Evolutionary conservation across 306 rosid genomes (phyloP).

Genomic region (Prunus davidiana): DNA sequence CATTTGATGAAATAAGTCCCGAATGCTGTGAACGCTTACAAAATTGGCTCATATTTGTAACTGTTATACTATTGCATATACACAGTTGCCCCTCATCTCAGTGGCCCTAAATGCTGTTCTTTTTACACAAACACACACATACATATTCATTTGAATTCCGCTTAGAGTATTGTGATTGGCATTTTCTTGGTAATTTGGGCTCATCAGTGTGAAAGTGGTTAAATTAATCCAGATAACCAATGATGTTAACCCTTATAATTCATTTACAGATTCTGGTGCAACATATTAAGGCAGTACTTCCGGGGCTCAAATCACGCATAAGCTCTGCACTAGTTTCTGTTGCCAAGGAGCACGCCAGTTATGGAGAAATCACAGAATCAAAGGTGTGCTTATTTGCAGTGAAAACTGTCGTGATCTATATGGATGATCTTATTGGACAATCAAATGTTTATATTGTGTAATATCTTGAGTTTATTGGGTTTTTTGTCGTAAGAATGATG

Average conservation of each 20-base stretch:
- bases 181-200: background rate
- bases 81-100: background rate
- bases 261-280: slow-evolving; percentile 78
- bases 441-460: background rate
- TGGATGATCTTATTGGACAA: slow-evolving; percentile 1
- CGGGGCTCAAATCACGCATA: slow-evolving; percentile 89
- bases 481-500: background rate
- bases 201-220: background rate
- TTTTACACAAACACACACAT: background rate
- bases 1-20: slow-evolving; percentile 12
- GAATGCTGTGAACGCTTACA: background rate
- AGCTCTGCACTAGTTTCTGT: slow-evolving; percentile 74
- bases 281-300: slow-evolving; percentile 84
- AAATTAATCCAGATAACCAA: background rate
- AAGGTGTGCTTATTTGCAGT: slow-evolving; percentile 48
- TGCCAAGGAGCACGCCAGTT: slow-evolving; percentile 96
- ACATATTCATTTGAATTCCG: background rate
- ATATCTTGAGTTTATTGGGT: background rate
- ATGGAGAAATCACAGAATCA: slow-evolving; percentile 91
- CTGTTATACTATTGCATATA: background rate
- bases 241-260: slow-evolving; percentile 10
- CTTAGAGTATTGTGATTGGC: background rate
- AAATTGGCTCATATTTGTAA: background rate
- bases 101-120: background rate
- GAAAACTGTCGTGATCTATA: background rate